Evolutionary conservation across 169 alveolate genomes (phyloP).

Genomic region (Eimeria necatrix): DNA sequence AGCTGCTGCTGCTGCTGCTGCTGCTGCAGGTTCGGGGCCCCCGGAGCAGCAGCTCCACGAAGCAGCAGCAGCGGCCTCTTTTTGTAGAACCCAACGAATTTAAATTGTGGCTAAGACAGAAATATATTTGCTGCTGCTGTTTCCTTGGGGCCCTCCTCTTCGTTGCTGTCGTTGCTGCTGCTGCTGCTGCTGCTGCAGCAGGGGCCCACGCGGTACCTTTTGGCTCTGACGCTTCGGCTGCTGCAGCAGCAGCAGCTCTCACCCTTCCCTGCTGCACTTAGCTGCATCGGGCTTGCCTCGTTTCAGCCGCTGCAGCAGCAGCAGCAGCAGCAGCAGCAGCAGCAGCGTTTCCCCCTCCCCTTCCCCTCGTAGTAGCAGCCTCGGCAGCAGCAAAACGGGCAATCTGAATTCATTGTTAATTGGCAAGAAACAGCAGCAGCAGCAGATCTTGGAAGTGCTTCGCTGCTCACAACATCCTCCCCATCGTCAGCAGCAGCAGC

Average conservation of each 20-base stretch:
- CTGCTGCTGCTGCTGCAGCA: not conserved
- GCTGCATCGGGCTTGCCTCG: not conserved
- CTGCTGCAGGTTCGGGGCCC: no score
- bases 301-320: not conserved
- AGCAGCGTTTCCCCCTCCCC: not conserved
- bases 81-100: no score
- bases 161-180: not conserved
- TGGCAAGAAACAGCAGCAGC: constrained; percentile 19
- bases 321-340: not conserved
- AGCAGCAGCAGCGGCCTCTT: no score
- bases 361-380: not conserved
- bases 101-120: no score
- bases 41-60: no score
- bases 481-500: not conserved
- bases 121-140: not conserved
- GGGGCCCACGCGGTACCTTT: not conserved
- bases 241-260: constrained; percentile 36
- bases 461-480: not conserved
- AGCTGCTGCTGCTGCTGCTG: not conserved
- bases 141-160: not conserved
- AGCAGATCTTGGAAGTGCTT: not conserved
- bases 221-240: not conserved
- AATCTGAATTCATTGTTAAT: not conserved
- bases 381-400: not conserved
- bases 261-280: not conserved